A percentile compares a stretch with the other conserved stretches of the same genome.
These are phyloP conservation scores for Hippophae tibetana DNA, from an alignment of 306 rosid species.

Conservation along the genomic window DNA sequence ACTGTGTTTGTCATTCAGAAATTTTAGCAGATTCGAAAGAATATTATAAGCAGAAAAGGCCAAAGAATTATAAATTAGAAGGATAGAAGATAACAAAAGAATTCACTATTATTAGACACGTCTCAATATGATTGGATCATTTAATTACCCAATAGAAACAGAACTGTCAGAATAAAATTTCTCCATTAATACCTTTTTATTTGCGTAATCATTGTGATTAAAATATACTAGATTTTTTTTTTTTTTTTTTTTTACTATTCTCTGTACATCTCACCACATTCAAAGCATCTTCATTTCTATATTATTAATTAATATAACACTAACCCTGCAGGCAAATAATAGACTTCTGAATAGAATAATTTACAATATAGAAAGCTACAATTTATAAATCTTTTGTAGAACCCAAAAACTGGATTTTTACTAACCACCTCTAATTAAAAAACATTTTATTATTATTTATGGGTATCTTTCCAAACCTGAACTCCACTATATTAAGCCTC, in stretches of 20 bases:
- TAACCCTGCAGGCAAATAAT: constrained; percentile 53
- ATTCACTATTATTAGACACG: constrained; percentile 40
- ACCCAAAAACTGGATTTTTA: constrained; percentile 50
- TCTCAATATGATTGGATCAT: constrained; percentile 44
- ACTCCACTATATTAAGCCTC: constrained; percentile 55
- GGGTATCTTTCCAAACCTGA: constrained; percentile 69
- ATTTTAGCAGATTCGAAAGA: constrained; percentile 9
- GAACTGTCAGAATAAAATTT: constrained; percentile 42
- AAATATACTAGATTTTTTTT: constrained; percentile 25
- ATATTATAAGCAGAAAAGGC: constrained; percentile 33
- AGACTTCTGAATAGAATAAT: constrained; percentile 29
- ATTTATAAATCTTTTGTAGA: constrained; percentile 40
- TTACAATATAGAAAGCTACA: constrained; percentile 22
- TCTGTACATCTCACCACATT: constrained; percentile 42
- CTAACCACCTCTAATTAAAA: constrained; percentile 32
- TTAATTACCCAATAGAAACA: constrained; percentile 41
- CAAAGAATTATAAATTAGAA: constrained; percentile 21
- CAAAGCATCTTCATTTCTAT: constrained; percentile 49
- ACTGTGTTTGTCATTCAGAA: not conserved
- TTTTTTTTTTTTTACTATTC: constrained; percentile 29
- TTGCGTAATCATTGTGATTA: constrained; percentile 10
- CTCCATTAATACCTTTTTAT: constrained; percentile 13
- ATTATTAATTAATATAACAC: constrained; percentile 28
- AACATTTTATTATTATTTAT: constrained; percentile 23
- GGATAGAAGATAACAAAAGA: constrained; percentile 21